Percentiles rank a stretch among this genome's conserved stretches.
Conservation (phyloP, 345 rosid species). For the Arabidopsis suecica region DNA sequence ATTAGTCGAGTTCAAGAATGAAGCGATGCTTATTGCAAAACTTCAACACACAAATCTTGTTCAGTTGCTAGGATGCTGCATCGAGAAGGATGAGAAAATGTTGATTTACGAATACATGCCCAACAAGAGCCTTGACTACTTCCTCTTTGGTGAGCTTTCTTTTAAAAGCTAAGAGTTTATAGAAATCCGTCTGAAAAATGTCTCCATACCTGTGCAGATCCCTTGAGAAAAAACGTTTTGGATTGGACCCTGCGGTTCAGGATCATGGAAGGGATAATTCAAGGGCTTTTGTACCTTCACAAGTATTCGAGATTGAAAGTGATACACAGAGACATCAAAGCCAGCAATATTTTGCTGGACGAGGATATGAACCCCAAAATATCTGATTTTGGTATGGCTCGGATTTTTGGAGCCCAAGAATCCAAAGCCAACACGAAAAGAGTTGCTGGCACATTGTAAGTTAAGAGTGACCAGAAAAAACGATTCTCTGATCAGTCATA, state of each 20-base stretch:
- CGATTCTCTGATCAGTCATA: neutral
- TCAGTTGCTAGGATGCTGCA: constrained; percentile 55
- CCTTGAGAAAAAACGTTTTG: constrained; percentile 30
- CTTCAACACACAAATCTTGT: constrained; percentile 71
- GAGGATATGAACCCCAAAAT: constrained; percentile 56
- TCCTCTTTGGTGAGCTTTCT: constrained; percentile 55
- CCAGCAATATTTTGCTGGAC: constrained; percentile 59
- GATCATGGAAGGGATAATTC: constrained; percentile 53
- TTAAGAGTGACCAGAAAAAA: constrained; percentile 18
- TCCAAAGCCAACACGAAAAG: constrained; percentile 51
- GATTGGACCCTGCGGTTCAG: constrained; percentile 47
- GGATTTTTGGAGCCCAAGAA: constrained; percentile 54
- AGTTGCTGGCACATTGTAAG: constrained; percentile 60
- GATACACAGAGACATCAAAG: constrained; percentile 60
- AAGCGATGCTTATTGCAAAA: constrained; percentile 52
- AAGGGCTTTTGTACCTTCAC: constrained; percentile 65
- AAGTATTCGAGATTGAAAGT: constrained; percentile 55
- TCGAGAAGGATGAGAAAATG: constrained; percentile 46
- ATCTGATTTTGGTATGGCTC: constrained; percentile 61
- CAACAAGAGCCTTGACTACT: constrained; percentile 47
- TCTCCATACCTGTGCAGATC: constrained; percentile 42
- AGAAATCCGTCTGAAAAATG: neutral
- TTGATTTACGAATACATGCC: constrained; percentile 47
- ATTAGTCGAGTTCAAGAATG: constrained; percentile 49
- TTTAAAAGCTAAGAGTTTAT: neutral